A percentile compares a stretch with the other conserved stretches of the same genome.
These are phyloP conservation scores for Crithidia expoeki DNA, from an alignment of 208 protist genomes.

Conservation along the genomic window DNA sequence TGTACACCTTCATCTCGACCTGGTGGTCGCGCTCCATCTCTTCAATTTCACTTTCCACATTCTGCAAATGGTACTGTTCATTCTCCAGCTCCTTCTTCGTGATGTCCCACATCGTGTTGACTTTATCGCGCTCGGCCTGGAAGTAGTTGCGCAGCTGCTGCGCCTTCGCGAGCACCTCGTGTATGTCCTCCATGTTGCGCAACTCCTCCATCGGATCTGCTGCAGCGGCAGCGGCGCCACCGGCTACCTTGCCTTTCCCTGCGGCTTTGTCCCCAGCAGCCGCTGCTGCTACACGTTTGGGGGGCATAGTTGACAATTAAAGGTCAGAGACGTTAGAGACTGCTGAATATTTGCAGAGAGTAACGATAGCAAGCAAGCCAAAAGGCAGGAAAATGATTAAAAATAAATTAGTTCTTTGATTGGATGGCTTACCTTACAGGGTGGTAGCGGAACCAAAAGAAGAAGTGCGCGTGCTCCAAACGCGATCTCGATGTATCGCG, in stretches of 20 bases:
- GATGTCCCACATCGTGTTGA: slow-evolving; percentile 94
- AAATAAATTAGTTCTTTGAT: too few relatives aligned
- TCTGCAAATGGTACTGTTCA: slow-evolving; percentile 67
- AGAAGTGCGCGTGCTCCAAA: too few relatives aligned
- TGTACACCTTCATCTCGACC: slow-evolving; percentile 97
- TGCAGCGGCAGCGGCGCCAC: slow-evolving; percentile 19
- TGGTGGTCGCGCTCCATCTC: slow-evolving; percentile 95
- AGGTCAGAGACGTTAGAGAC: slow-evolving; percentile 12
- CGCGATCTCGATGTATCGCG: too few relatives aligned
- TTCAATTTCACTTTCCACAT: slow-evolving; percentile 93
- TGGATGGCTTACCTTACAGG: too few relatives aligned
- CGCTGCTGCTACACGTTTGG: slow-evolving; percentile 33
- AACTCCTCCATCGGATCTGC: slow-evolving; percentile 48
- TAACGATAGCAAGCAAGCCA: too few relatives aligned
- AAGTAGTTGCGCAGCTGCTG: slow-evolving; percentile 96
- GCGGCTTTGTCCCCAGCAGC: slow-evolving; percentile 17
- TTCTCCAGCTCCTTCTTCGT: slow-evolving; percentile 93
- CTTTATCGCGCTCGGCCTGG: slow-evolving; percentile 96
- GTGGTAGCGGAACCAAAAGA: too few relatives aligned
- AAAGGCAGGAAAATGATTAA: slow-evolving; percentile 6
- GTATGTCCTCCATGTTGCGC: slow-evolving; percentile 59
- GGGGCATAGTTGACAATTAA: slow-evolving; percentile 35
- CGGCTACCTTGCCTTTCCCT: slow-evolving; percentile 38
- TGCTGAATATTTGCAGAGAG: not conserved
- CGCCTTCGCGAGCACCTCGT: slow-evolving; percentile 85